Conservation (phyloP, 768 basidiomycete genomes). For the Coprinopsis strossmayeri region DNA sequence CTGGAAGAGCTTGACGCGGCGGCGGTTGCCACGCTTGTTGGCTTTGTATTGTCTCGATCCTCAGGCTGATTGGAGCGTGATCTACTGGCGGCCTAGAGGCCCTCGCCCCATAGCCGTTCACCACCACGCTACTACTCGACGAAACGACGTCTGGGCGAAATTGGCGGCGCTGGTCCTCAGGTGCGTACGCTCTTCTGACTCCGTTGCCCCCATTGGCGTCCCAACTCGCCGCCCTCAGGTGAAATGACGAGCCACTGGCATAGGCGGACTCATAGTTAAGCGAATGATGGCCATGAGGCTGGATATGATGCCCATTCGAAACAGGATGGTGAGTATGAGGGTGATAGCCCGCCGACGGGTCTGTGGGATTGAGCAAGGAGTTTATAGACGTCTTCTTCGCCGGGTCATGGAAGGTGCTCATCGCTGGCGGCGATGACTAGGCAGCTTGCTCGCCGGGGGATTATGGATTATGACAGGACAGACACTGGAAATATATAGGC, state of each 20-base stretch:
- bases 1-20: background rate
- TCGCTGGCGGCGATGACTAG: constrained; percentile 9
- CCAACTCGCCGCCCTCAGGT: constrained; percentile 63
- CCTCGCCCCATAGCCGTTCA: background rate
- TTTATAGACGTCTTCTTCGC: constrained; percentile 36
- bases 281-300: constrained; percentile 18
- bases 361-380: constrained; percentile 34
- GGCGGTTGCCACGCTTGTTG: background rate
- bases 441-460: background rate
- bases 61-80: constrained; percentile 1
- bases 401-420: constrained; percentile 29
- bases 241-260: constrained; percentile 29
- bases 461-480: background rate
- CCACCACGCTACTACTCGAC: background rate
- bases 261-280: constrained; percentile 20
- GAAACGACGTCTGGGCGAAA: background rate
- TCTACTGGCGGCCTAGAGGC: background rate
- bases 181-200: constrained; percentile 29
- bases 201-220: constrained; percentile 17
- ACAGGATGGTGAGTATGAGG: constrained; percentile 12
- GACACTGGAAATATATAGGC: background rate
- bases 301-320: constrained; percentile 14
- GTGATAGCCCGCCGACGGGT: constrained; percentile 19
- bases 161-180: constrained; percentile 15
- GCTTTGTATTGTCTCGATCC: background rate